A percentile compares a stretch with the other conserved stretches of the same genome.
These are phyloP conservation scores for Miamiensis avidus DNA, from an alignment of 169 alveolate genomes.

Conservation along the genomic window DNA sequence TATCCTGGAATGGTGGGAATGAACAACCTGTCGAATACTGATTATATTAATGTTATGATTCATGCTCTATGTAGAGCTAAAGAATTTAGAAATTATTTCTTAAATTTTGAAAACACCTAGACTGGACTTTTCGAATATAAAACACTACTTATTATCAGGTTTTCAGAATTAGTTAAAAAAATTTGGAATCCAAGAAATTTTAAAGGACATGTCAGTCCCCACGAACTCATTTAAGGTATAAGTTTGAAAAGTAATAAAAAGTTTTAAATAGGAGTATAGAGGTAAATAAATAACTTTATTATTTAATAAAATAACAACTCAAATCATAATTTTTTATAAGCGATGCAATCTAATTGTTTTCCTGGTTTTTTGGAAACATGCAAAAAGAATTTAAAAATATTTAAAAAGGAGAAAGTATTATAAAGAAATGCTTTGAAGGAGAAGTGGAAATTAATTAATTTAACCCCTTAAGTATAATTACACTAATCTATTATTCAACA, in stretches of 20 bases:
- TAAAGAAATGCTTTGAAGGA: constrained; percentile 89
- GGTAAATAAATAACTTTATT: not conserved
- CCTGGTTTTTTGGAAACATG: constrained; percentile 91
- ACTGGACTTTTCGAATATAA: constrained; percentile 55
- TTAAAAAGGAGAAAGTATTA: constrained; percentile 47
- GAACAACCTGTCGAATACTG: constrained; percentile 94
- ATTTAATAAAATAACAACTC: too few relatives aligned
- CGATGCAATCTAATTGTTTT: constrained; percentile 93
- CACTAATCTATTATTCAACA: not conserved
- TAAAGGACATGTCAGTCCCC: constrained; percentile 98
- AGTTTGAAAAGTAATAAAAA: constrained; percentile 57
- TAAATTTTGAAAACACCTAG: constrained; percentile 52
- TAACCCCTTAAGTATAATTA: constrained; percentile 54
- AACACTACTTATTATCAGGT: constrained; percentile 84
- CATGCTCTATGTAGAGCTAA: constrained; percentile 85
- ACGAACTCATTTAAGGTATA: constrained; percentile 92
- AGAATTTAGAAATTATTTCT: constrained; percentile 71
- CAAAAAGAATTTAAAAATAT: constrained; percentile 68
- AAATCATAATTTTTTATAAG: constrained; percentile 31
- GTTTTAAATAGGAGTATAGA: constrained; percentile 83
- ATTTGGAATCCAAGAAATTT: constrained; percentile 96
- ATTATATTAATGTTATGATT: constrained; percentile 95
- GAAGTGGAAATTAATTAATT: constrained; percentile 76
- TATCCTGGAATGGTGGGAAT: constrained; percentile 97
- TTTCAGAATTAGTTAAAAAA: constrained; percentile 94